phyloP scores from a whole-genome alignment of 176 grass and related monocot genomes.

The Rhynchospora pubera region DNA sequence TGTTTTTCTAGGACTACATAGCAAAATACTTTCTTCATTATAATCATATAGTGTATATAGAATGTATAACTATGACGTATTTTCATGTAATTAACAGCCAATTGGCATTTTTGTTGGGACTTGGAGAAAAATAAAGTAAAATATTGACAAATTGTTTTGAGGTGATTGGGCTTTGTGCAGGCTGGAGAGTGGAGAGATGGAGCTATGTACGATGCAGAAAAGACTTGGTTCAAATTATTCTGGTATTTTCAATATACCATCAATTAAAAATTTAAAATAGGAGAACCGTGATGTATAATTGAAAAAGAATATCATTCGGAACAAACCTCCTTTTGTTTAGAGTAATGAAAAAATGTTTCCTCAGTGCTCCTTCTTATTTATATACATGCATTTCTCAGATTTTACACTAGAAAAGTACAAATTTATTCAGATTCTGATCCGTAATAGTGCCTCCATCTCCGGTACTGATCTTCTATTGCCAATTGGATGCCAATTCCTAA shows the following conservation, averaged over 20 bases:
- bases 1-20: not conserved
- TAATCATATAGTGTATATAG: not conserved
- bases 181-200: not conserved
- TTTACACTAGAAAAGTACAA: not conserved
- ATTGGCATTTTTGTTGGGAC: not conserved
- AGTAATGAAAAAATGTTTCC: not conserved
- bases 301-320: not conserved
- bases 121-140: not conserved
- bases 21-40: not conserved
- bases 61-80: not conserved
- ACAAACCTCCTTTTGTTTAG: not conserved
- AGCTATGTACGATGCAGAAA: not conserved
- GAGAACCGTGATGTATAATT: no score
- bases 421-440: constrained; percentile 38
- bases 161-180: not conserved
- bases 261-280: not conserved
- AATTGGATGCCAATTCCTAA: constrained; percentile 31
- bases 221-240: not conserved
- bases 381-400: not conserved
- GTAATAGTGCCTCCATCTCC: constrained; percentile 52
- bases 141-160: no score
- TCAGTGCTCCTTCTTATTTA: not conserved
- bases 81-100: not conserved
- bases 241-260: not conserved
- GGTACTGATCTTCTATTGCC: constrained; percentile 43